phyloP scores from a whole-genome alignment of 306 rosid genomes.

The Lupinus albus region DNA sequence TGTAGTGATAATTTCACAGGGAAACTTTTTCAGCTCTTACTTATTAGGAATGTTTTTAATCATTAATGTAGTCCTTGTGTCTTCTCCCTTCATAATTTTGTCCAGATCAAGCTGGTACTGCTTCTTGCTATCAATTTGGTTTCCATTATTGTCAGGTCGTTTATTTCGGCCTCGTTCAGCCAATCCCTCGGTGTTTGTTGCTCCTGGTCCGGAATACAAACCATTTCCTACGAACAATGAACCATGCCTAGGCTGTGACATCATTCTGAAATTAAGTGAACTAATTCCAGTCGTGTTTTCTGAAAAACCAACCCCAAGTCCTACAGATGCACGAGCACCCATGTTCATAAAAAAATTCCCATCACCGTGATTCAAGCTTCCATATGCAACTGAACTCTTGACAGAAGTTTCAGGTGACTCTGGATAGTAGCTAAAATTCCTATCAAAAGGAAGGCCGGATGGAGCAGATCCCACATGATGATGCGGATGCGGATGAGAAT shows the following conservation, averaged over 20 bases:
- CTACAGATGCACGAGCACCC: slow-evolving; percentile 56
- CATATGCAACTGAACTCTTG: slow-evolving; percentile 53
- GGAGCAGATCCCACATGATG: slow-evolving; percentile 97
- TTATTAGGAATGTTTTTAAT: slow-evolving; percentile 93
- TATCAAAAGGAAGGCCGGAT: slow-evolving; percentile 73
- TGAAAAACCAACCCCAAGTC: slow-evolving; percentile 62
- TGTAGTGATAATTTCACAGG: slow-evolving; percentile 15
- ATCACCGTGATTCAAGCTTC: slow-evolving; percentile 57
- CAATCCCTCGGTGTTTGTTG: slow-evolving; percentile 57
- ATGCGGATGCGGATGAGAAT: slow-evolving; percentile 66
- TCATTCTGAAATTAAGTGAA: slow-evolving; percentile 74
- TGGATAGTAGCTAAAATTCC: slow-evolving; percentile 76
- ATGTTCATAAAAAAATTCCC: slow-evolving; percentile 69
- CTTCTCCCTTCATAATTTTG: slow-evolving; percentile 76
- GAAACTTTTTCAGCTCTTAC: slow-evolving; percentile 50
- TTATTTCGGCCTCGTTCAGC: slow-evolving; percentile 67
- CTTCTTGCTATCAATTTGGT: slow-evolving; percentile 73
- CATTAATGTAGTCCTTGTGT: slow-evolving; percentile 91
- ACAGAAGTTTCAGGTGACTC: slow-evolving; percentile 81
- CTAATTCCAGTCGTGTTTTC: slow-evolving; percentile 67
- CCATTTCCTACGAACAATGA: slow-evolving; percentile 74
- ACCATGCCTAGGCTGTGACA: slow-evolving; percentile 73
- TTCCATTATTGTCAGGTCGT: slow-evolving; percentile 67
- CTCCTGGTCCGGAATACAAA: slow-evolving; percentile 61
- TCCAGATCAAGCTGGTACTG: slow-evolving; percentile 94